Evolutionary conservation across 345 rosid species (phyloP).

Genomic region (Hypericum androsaemum): DNA sequence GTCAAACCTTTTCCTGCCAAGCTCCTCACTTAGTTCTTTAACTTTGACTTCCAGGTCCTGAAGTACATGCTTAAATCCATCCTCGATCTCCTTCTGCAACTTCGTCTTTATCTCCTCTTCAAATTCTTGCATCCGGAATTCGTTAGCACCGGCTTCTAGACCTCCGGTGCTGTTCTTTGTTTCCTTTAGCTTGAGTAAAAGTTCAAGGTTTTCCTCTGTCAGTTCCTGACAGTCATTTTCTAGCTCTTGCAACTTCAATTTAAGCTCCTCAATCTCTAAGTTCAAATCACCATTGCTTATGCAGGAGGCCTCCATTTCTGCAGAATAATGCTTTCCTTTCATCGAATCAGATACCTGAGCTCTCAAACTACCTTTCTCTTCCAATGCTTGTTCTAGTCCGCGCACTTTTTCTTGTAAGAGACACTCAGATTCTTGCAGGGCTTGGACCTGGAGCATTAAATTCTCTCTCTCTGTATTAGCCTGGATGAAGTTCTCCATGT

Average conservation of each 20-base stretch:
- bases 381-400: slow-evolving; percentile 25
- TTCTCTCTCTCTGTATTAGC: slow-evolving; percentile 18
- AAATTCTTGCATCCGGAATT: slow-evolving; percentile 11
- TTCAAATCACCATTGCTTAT: slow-evolving; percentile 12
- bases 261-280: slow-evolving; percentile 31
- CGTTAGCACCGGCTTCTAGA: slow-evolving; percentile 11
- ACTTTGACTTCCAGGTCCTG: slow-evolving; percentile 27
- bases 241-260: slow-evolving; percentile 38
- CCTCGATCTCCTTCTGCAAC: slow-evolving; percentile 20
- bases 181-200: slow-evolving; percentile 36
- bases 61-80: slow-evolving; percentile 16
- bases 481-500: slow-evolving; percentile 22
- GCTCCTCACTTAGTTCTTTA: slow-evolving; percentile 19
- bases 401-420: slow-evolving; percentile 25
- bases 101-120: slow-evolving; percentile 30
- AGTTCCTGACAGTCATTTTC: slow-evolving; percentile 53
- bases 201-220: slow-evolving; percentile 52
- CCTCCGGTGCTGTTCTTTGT: slow-evolving; percentile 12
- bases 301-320: slow-evolving; percentile 8
- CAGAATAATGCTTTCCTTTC: slow-evolving; percentile 9
- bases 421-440: slow-evolving; percentile 30
- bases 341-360: slow-evolving; percentile 21
- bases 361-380: slow-evolving; percentile 21
- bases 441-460: slow-evolving; percentile 18
- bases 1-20: slow-evolving; percentile 13